Evolutionary conservation across 2,329 filamentous ascomycete genomes (phyloP), one percentile per base, ranked within the genome.

Genomic region (Sporothrix globosa): DNA sequence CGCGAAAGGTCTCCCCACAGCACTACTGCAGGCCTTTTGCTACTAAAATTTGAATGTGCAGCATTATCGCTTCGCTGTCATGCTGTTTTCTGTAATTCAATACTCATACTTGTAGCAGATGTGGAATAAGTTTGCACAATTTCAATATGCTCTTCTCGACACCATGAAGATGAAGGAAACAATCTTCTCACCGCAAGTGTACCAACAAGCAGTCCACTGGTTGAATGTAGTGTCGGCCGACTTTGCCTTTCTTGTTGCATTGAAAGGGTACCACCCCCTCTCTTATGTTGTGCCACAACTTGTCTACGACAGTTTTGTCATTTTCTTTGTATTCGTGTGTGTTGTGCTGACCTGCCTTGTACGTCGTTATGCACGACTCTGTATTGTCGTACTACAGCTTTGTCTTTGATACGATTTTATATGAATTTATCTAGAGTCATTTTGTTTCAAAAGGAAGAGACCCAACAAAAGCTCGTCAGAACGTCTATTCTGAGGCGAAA

Each of bases 41-140:
- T 50, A 27, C 61, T 13, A 66, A 44, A 7, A 27, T 39, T 44
- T 21, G n/a, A 63, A 63, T 27, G 14, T 63, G 58, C 39, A 24
- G 39, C 27, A 56, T 14, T 58, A 14, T 27, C 30, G 19, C 30
- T n/a, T 39, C 30, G 21, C 34, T 39, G 54, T 39, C 54, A 58
- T 17, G 30, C 17, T 58, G 17, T 46, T 39, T 63, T 39, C 56
- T 61, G 56, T 61, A 61, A 61, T 61, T 44, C 56, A 61, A 61
- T 61, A 61, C 56, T 58, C 21, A 34, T 44, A 41, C 34, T 44
- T 24, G 60, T 65, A 65, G 44, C 13, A 17, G 24, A 34, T 65
- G 61, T 65, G 61, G 61, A 50, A 65, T 50, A 65, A 65, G 24
- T 65, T n/a, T 63, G 27, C 58, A 27, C n/a, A 21, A 46, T 27